Base-by-base conservation (phyloP, 1,284 basidiomycete genomes). In the Apiotrichum laibachii region DNA sequence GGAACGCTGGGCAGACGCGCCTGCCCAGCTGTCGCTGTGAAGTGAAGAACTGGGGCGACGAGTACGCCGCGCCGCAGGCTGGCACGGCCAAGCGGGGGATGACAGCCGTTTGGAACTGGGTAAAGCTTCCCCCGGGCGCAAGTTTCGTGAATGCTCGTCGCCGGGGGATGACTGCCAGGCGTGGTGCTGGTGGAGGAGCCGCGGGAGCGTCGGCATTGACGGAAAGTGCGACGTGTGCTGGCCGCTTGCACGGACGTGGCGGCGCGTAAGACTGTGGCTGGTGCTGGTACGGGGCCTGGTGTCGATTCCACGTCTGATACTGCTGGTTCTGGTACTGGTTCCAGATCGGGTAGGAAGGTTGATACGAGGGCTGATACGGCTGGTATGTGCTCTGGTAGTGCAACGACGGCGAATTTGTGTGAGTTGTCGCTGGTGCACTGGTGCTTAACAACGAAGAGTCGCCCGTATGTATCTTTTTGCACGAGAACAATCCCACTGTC, bases 151-250 rank as follows among this genome's bases (percentile, higher is more conserved):
- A 42, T 9, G 40, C 40, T 2, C 40, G 40, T 55, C 53, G 34
- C 35, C 48, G 15, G 15, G 34, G 50, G 44, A 26, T 21, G 49
- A 51, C n/a, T 45, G 52, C 13, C 26, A 51, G 12, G 55, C 19
- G 26, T 47, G 58, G 45, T 60, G 58, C 8, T 44, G 49, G 33
- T 54, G 44, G n/a, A 55, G 50, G 9, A 60, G 16, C 16, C 53
- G 58, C 33, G 70, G 68, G 19, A 73, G 56, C 15, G 64, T 59
- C 1, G 72, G 67, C 11, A 69, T 65, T 1, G 69, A 71, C 5
- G 70, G 57, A 54, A 68, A 72, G 50, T 71, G 70, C 19, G 64
- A 67, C 10, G 68, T 55, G 18, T 55, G 37, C 48, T 26, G 58
- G 15, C 63, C 52, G n/a, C 26, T 31, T 31, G 26, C 4, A 31